phyloP scores from a whole-genome alignment of 208 protist genomes.

The Acanthamoeba castellanii region DNA sequence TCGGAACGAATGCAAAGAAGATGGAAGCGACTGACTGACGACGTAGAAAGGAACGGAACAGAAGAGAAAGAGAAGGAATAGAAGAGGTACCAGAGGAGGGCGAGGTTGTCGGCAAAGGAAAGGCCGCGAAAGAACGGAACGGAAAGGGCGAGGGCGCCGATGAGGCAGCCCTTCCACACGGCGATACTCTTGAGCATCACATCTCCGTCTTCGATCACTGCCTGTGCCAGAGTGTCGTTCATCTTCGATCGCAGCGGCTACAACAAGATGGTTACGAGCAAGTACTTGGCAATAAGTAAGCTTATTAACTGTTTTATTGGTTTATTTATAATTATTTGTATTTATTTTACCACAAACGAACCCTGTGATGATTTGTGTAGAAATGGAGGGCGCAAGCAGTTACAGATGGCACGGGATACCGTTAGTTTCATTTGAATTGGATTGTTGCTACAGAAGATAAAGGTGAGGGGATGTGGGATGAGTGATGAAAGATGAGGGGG shows the following conservation, averaged over 20 bases:
- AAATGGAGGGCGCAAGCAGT: no score
- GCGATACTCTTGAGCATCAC: constrained; percentile 71
- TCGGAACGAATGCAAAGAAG: neutral
- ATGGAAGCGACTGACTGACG: neutral
- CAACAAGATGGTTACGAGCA: no score
- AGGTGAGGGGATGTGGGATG: neutral
- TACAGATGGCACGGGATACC: neutral
- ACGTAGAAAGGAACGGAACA: neutral
- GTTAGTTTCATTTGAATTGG: neutral
- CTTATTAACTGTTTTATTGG: no score
- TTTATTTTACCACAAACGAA: no score
- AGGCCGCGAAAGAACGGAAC: constrained; percentile 54
- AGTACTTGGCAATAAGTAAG: no score
- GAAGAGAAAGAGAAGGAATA: neutral
- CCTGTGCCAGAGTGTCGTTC: neutral
- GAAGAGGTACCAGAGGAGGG: constrained; percentile 53
- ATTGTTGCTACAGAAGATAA: neutral
- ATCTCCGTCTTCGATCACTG: constrained; percentile 9
- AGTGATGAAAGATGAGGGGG: neutral
- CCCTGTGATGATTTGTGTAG: no score
- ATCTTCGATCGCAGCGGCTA: neutral
- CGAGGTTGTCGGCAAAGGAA: constrained; percentile 44
- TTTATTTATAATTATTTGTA: neutral
- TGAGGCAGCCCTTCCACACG: constrained; percentile 65
- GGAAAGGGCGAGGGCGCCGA: constrained; percentile 37